Percentiles rank a stretch among this genome's conserved stretches.
These are phyloP conservation scores for Gaultheria prostrata DNA, from an alignment of 148 eudicot species.

Conservation along the genomic window DNA sequence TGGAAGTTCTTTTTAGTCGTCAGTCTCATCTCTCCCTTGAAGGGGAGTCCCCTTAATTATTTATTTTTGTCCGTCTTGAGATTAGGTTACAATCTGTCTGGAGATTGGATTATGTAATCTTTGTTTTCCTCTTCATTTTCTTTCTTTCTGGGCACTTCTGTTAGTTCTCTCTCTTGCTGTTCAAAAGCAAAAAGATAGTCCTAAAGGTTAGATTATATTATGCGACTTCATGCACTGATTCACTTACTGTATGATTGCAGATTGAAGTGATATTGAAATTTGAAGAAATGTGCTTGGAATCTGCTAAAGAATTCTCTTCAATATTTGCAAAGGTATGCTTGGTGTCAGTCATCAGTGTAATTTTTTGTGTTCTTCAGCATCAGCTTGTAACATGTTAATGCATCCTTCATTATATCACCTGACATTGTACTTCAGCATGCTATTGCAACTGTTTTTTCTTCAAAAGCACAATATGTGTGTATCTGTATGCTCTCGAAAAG, in stretches of 20 bases:
- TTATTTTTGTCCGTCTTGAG: neutral
- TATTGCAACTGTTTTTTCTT: neutral
- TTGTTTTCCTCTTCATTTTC: slow-evolving; percentile 1
- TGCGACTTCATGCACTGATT: neutral
- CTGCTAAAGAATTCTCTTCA: slow-evolving; percentile 60
- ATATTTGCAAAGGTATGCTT: slow-evolving; percentile 62
- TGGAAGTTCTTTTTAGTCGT: neutral
- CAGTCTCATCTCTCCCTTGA: neutral
- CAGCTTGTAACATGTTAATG: neutral
- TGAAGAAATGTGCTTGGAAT: slow-evolving; percentile 91
- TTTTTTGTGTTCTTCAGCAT: neutral
- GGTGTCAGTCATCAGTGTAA: neutral
- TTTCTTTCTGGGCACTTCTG: neutral
- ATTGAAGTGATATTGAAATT: slow-evolving; percentile 88
- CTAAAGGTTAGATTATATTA: neutral
- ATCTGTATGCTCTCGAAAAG: neutral
- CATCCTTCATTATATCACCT: neutral
- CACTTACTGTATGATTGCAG: slow-evolving; percentile 31
- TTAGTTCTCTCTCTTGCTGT: neutral
- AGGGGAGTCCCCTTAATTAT: neutral
- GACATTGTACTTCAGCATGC: neutral
- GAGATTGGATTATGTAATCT: neutral
- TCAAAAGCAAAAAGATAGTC: neutral
- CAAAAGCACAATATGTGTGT: neutral
- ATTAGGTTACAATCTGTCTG: neutral